phyloP scores from a whole-genome alignment of 805 yeast species.

The Torulaspora maleeae region DNA sequence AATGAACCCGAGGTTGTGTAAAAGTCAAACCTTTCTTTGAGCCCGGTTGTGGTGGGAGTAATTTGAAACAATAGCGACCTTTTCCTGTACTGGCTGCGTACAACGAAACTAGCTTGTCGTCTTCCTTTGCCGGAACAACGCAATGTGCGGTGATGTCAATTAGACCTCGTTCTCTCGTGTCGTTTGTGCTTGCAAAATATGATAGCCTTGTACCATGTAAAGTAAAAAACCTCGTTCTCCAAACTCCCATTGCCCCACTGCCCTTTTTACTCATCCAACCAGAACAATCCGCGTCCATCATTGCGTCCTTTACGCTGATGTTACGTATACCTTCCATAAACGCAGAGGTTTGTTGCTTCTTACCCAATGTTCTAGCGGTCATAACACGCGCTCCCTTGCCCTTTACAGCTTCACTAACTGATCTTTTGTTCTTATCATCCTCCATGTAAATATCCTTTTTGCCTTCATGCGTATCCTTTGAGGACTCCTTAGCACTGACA shows the following conservation, averaged over 20 bases:
- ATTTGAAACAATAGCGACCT: slow-evolving; percentile 88
- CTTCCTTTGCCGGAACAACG: slow-evolving; percentile 77
- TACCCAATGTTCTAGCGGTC: slow-evolving; percentile 44
- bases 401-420: slow-evolving; percentile 48
- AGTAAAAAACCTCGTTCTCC: slow-evolving; percentile 83
- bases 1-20: slow-evolving; percentile 93
- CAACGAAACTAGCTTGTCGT: slow-evolving; percentile 77
- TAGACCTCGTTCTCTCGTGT: slow-evolving; percentile 81
- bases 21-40: slow-evolving; percentile 90
- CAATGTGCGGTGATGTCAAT: slow-evolving; percentile 94
- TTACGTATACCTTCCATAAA: slow-evolving; percentile 82
- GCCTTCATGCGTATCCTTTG: slow-evolving; percentile 9
- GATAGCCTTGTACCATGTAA: slow-evolving; percentile 91
- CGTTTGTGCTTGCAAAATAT: slow-evolving; percentile 74
- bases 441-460: slow-evolving; percentile 14
- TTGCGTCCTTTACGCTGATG: slow-evolving; percentile 72
- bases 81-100: slow-evolving; percentile 92
- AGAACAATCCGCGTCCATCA: slow-evolving; percentile 65
- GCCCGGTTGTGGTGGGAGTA: slow-evolving; percentile 97
- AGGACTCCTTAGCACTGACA: slow-evolving; percentile 46
- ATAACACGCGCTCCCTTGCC: slow-evolving; percentile 51
- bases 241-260: slow-evolving; percentile 74
- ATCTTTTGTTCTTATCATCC: slow-evolving; percentile 36
- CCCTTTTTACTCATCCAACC: slow-evolving; percentile 98
- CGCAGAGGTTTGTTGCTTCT: slow-evolving; percentile 67